Conservation (phyloP, 116 monocot genomes). For the Dioscorea cayenensis region DNA sequence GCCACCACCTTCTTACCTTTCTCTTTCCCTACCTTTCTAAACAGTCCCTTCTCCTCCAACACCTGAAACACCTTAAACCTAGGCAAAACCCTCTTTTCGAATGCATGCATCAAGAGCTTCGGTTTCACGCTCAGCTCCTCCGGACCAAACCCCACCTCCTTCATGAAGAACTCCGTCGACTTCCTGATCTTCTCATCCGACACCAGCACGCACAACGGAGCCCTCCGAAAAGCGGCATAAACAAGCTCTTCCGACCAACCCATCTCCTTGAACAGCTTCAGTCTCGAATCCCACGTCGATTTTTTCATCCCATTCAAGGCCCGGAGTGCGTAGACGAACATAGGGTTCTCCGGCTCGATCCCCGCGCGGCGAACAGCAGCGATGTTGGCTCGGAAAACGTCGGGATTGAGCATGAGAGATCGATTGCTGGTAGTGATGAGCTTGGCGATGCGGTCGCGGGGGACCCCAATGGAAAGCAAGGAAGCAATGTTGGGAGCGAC, state of each 20-base stretch:
- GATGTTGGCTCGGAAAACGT: not conserved
- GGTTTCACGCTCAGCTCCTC: conserved; percentile 11
- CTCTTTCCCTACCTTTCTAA: conserved; percentile 1
- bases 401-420: not conserved
- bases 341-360: not conserved
- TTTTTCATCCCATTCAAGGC: conserved; percentile 5
- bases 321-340: conserved; percentile 18
- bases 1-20: not conserved
- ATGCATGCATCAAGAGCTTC: conserved; percentile 10
- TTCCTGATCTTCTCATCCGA: conserved; percentile 34
- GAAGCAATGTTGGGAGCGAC: not conserved
- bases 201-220: conserved; percentile 21
- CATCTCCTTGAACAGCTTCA: conserved; percentile 21
- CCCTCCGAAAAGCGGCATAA: conserved; percentile 23
- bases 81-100: conserved; percentile 47
- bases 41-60: conserved; percentile 17
- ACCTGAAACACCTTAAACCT: conserved; percentile 24
- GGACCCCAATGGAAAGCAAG: conserved; percentile 2
- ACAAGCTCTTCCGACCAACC: conserved; percentile 35
- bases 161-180: conserved; percentile 19
- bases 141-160: conserved; percentile 19
- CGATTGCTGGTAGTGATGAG: conserved; percentile 3
- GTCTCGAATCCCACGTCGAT: conserved; percentile 23
- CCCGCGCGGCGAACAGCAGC: not conserved
- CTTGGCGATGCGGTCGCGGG: conserved; percentile 5